These are phyloP conservation scores for Neospermospora avenae DNA, from an alignment of 2,329 filamentous ascomycete genomes.

Conservation along the genomic window DNA sequence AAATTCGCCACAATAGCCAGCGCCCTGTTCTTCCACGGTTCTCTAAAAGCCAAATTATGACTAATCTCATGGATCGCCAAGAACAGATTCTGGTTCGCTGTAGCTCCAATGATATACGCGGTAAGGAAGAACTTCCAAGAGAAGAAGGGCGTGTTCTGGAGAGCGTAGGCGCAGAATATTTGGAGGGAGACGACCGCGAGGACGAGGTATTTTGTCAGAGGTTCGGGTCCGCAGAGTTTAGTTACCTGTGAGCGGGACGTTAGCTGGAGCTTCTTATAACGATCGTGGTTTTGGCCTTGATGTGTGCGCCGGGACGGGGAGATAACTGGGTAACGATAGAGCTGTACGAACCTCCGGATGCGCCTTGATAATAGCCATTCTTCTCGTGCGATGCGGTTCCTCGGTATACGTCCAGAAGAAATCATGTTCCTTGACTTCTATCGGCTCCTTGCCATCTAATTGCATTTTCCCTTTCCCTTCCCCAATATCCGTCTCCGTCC, in stretches of 20 bases:
- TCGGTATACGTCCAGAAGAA: constrained; percentile 99
- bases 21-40: constrained; percentile 73
- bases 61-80: constrained; percentile 98
- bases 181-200: constrained; percentile 80
- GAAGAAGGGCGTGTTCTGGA: constrained; percentile 74
- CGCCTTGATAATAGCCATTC: constrained; percentile 94
- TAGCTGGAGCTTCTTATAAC: constrained; percentile 7
- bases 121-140: constrained; percentile 83
- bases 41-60: constrained; percentile 92
- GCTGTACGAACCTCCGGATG: constrained; percentile 90
- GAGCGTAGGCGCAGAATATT: constrained; percentile 69
- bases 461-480: constrained; percentile 10
- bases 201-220: constrained; percentile 92
- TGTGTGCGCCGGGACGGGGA: too few species aligned
- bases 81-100: constrained; percentile 97
- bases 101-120: constrained; percentile 89
- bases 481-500: too few species aligned
- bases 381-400: constrained; percentile 87
- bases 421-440: constrained; percentile 35
- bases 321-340: too few species aligned
- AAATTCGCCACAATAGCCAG: constrained; percentile 93
- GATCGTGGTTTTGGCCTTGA: too few species aligned
- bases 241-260: constrained; percentile 62
- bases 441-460: background rate
- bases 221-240: constrained; percentile 94